Base-by-base conservation (phyloP, 148 eudicot species). In the Amaranthus cruentus region DNA sequence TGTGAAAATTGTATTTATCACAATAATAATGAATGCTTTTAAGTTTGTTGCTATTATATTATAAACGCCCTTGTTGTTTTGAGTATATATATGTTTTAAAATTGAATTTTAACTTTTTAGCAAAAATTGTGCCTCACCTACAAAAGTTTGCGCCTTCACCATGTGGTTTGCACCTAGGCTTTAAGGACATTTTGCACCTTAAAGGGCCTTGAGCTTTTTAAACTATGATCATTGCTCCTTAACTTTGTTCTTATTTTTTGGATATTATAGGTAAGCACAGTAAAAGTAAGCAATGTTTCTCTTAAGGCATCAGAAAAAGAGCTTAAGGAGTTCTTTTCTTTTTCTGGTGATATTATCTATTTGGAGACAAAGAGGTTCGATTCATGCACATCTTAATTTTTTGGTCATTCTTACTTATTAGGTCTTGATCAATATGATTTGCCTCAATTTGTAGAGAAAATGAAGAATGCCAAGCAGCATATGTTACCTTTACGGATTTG, bases 331-430 rank as follows among this genome's bases (percentile, higher is more conserved):
- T 91, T 95, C 81, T 95, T 95, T 78, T 95, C 98, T 38, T 91
- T 91, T 76, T 89, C 98, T 72, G 98, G 98, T 69, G 93, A 89
- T 75, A 90, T 94, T 69, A 82, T 75, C 70, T 91, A 88, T 85
- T 82, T 90, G 68, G 98, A 94, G 78, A 86, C 84, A 81, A 84
- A 83, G 75, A 90, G 96, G 97, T 92, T 75, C 62, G 79, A 14
- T 5, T 68, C 38, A 62, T 54, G 62, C 46, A 11, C 42, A 28
- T 28, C 11, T 18, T 42, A 59, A 49, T 3, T 69, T 72, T 81
- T 15, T 47, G 49, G 54, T 76, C 21, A 9, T 76, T 28, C 1
- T 28, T 28, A 28, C 38, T 28, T 11, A 38, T 47, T n/a, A 62
- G 73, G 46, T 47, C 55, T 55, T 69, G 52, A 62, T 66, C 14